Evolutionary conservation across 495 filamentous ascomycete genomes (phyloP), one percentile per base, ranked within the genome.

Genomic region (Penicillium arizonense): DNA sequence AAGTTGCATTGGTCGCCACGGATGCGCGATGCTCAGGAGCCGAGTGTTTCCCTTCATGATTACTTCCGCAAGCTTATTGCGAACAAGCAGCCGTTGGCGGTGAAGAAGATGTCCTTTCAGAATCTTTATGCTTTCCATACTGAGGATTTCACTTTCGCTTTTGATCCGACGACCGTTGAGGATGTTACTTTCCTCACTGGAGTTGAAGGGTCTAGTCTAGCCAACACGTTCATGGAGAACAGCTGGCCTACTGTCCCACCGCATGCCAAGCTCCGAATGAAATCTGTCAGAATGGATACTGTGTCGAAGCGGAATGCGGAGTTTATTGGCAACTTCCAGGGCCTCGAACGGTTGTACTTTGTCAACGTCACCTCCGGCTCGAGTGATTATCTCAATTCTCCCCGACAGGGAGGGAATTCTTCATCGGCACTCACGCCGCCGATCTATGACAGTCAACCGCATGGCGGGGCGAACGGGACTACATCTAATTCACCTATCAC

Each of bases 1-100:
- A 80, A 67, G 33, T 50, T 86, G 28, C 80, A 86, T 54, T 87
- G 80, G 77, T 82, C 72, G 28, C 81, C 83, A 8, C 82, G 83
- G 7, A 87, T 87, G 80, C 72, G 82, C 13, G 73, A 77, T 35
- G 69, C 67, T 21, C 77, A 79, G 35, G 83, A 87, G 55, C 78
- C 79, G 10, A 83, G 78, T 44, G 69, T 84, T 9, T 74, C 71
- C 46, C 52, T 83, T 13, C 64, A 77, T 43, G 72, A 77, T 42
- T 81, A 82, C 50, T 86, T 86, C 56, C 81, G 83, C 13, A 78
- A 79, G 48, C 75, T 72, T 43, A 66, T 75, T 5, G 58, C 73
- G 1, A 69, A 73, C 1, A 68, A 71, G 37, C 71, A 80, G 41
- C 63, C 66, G 1, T 53, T 87, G 21, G 38, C 56, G 0, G 42